These are phyloP conservation scores for Quercus lobata DNA, from an alignment of 331 rosid species.

Conservation along the genomic window DNA sequence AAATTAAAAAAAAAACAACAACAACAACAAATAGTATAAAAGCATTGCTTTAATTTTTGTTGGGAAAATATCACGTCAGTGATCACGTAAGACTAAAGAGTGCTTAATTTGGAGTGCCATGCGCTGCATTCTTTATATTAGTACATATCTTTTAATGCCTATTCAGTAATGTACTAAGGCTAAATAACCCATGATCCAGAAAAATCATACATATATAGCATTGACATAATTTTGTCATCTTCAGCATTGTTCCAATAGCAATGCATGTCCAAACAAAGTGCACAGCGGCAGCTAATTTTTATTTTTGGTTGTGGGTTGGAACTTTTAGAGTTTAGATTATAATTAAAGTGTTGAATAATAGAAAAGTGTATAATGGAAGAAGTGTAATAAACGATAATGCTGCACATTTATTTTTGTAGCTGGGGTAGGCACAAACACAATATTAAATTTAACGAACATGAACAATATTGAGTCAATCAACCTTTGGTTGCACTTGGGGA, in stretches of 20 bases:
- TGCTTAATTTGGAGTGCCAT: neutral
- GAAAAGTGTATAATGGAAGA: no score
- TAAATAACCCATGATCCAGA: no score
- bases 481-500: no score
- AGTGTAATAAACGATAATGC: neutral
- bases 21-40: neutral
- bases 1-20: no score
- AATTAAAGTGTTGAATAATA: neutral
- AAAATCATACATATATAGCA: no score
- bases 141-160: no score
- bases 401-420: neutral
- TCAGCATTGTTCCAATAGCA: neutral
- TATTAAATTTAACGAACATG: no score
- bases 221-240: neutral
- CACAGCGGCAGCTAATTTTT: neutral
- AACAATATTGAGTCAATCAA: no score
- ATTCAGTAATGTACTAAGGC: no score
- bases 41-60: neutral
- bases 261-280: neutral
- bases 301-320: neutral
- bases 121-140: neutral
- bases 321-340: neutral
- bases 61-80: neutral
- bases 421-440: no score
- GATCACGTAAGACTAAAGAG: neutral